Base-by-base conservation (phyloP, 2,329 filamentous ascomycete genomes). In the Plectosphaerella sp. region DNA sequence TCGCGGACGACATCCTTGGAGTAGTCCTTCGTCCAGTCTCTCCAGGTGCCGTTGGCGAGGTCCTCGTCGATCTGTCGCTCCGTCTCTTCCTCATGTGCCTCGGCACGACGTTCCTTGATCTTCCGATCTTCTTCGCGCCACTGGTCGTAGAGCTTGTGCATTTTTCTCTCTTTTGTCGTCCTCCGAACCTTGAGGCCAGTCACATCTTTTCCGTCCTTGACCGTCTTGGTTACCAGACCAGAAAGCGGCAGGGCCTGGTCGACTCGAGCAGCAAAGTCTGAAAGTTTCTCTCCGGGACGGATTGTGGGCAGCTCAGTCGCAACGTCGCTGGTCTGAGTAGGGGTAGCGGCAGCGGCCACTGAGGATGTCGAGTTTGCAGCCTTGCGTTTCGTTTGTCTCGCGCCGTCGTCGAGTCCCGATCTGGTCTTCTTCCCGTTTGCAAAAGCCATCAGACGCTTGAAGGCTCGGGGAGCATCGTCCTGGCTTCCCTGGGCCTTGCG, bases 401-500 rank as follows among this genome's bases (percentile, higher is more conserved):
- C 64, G n/a, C 89, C 89, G 57, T 94, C 82, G 64, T 96, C 87
- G 9, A 95, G 74, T 7, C 87, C 85, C 10, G 78, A 81, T 5
- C 78, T 77, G 10, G 78, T 68, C 54, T 77, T 80, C 63, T 83
- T 85, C n/a, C 82, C 78, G 15, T 75, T 70, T 41, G 86, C 81
- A 58, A 85, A 82, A 35, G 88, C 84, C 88, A 97, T 94, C 56
- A 97, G 73, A 12, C 91, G 85, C 56, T 83, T 83, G 69, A 99
- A 99, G 1, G 88, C 90, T 59, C 90, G 88, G 0, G 94, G 94
- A 1, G 89, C 92, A 71, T 97, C 94, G 66, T 96, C 86, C 39
- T 80, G 75, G 28, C 67, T 68, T 48, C 54, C 71, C 71, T 72
- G 73, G 60, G 78, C 78, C 48, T 62, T 56, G 52, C 65, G 57